Evolutionary conservation across 495 filamentous ascomycete genomes (phyloP).

Genomic region (Daldinia childiae): DNA sequence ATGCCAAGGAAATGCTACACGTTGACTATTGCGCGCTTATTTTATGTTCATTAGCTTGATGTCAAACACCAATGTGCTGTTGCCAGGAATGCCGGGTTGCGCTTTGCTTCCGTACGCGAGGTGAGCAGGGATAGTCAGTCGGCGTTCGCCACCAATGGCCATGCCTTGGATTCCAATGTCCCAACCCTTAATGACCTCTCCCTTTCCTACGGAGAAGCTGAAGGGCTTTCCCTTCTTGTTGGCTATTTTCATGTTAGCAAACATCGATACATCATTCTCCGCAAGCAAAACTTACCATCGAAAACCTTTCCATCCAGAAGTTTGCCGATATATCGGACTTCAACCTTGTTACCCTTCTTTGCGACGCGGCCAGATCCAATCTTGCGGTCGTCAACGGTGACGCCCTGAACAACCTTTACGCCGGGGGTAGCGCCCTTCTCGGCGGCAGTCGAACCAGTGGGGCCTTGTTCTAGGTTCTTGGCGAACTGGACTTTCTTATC

Average conservation of each 20-base stretch:
- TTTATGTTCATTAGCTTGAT: slow-evolving; percentile 82
- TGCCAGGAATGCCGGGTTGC: slow-evolving; percentile 82
- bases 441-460: slow-evolving; percentile 69
- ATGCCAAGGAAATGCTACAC: slow-evolving; percentile 39
- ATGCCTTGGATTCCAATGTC: slow-evolving; percentile 94
- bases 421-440: slow-evolving; percentile 62
- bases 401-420: slow-evolving; percentile 81
- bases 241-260: slow-evolving; percentile 61
- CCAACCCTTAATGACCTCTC: slow-evolving; percentile 99
- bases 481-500: slow-evolving; percentile 99
- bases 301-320: slow-evolving; percentile 91
- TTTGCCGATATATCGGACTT: slow-evolving; percentile 98
- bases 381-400: slow-evolving; percentile 96
- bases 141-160: slow-evolving; percentile 89
- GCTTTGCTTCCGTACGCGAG: slow-evolving; percentile 87
- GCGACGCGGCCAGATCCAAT: slow-evolving; percentile 79
- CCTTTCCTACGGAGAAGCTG: slow-evolving; percentile 88
- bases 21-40: slow-evolving; percentile 47
- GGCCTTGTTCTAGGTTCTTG: slow-evolving; percentile 97
- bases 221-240: slow-evolving; percentile 99
- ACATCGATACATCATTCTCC: background rate
- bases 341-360: slow-evolving; percentile 85
- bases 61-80: slow-evolving; percentile 92
- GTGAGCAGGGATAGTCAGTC: slow-evolving; percentile 84
- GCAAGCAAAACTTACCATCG: slow-evolving; percentile 70